These are phyloP conservation scores for Aspergillus sclerotioniger DNA, from an alignment of 495 filamentous ascomycete species.

Conservation along the genomic window DNA sequence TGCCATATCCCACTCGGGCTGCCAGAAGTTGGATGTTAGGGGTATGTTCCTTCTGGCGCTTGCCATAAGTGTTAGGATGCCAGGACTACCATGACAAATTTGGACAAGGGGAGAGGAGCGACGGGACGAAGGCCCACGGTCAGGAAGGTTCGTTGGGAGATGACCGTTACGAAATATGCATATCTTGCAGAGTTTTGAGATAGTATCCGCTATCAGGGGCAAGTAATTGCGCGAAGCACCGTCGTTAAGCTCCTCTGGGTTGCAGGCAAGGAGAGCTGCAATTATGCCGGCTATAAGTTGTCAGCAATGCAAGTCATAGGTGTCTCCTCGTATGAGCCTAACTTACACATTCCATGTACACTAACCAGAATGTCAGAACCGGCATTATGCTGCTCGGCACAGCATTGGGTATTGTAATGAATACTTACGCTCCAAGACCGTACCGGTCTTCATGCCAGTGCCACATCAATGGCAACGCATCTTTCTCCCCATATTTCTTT, in stretches of 20 bases:
- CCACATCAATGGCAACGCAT: conserved; percentile 47
- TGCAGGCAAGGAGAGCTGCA: conserved; percentile 39
- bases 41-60: conserved; percentile 29
- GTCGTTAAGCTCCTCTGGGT: conserved; percentile 25
- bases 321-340: background rate
- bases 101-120: conserved; percentile 38
- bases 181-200: conserved; percentile 38
- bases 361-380: conserved; percentile 17
- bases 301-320: background rate
- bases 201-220: conserved; percentile 35
- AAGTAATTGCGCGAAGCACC: conserved; percentile 24
- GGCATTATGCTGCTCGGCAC: background rate
- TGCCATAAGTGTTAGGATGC: conserved; percentile 36
- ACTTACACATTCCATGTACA: conserved; percentile 36
- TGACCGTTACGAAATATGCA: conserved; percentile 39
- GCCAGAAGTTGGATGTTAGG: conserved; percentile 32
- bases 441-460: conserved; percentile 43
- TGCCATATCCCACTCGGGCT: conserved; percentile 42
- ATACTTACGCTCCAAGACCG: conserved; percentile 41
- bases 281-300: conserved; percentile 40
- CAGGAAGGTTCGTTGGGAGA: conserved; percentile 30
- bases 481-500: conserved; percentile 28
- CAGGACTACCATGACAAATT: conserved; percentile 47
- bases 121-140: conserved; percentile 16
- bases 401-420: background rate